phyloP scores from a whole-genome alignment of 371 early-diverging fungal species.

The Mucor mucedo region DNA sequence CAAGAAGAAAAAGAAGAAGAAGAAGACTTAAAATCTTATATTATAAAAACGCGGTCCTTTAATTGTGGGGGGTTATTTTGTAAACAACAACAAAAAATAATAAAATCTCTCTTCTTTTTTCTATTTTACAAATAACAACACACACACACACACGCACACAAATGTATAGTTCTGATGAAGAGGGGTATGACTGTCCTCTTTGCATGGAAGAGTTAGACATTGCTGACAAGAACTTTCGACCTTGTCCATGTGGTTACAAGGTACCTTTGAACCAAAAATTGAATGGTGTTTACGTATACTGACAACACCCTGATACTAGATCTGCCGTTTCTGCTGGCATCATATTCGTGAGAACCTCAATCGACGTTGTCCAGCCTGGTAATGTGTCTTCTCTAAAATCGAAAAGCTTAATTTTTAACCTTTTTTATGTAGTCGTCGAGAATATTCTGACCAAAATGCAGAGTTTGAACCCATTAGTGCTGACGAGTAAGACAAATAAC shows the following conservation, averaged over 20 bases:
- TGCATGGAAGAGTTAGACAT: conserved; percentile 98
- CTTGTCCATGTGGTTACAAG: conserved; percentile 98
- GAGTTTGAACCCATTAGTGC: conserved; percentile 89
- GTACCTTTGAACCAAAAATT: conserved; percentile 75
- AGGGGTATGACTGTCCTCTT: conserved; percentile 93
- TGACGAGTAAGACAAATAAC: conserved; percentile 59
- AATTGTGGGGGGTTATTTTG: not conserved
- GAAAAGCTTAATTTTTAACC: not conserved
- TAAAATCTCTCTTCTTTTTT: not conserved
- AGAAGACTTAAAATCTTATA: not conserved
- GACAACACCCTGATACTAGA: conserved; percentile 52
- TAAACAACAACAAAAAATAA: not conserved
- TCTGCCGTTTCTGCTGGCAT: conserved; percentile 97
- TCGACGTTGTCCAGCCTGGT: conserved; percentile 93
- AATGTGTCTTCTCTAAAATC: not conserved
- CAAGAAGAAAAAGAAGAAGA: conserved; percentile 3
- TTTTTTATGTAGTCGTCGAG: conserved; percentile 66
- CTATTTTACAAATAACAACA: not conserved
- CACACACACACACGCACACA: conserved; percentile 1
- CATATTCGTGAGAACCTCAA: conserved; percentile 92
- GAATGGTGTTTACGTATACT: not conserved
- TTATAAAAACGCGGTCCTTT: not conserved
- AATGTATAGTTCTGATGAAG: conserved; percentile 63
- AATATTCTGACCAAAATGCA: conserved; percentile 85
- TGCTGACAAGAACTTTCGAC: conserved; percentile 92